Base-by-base conservation (phyloP, 306 rosid genomes). In the Lablab purpureus region DNA sequence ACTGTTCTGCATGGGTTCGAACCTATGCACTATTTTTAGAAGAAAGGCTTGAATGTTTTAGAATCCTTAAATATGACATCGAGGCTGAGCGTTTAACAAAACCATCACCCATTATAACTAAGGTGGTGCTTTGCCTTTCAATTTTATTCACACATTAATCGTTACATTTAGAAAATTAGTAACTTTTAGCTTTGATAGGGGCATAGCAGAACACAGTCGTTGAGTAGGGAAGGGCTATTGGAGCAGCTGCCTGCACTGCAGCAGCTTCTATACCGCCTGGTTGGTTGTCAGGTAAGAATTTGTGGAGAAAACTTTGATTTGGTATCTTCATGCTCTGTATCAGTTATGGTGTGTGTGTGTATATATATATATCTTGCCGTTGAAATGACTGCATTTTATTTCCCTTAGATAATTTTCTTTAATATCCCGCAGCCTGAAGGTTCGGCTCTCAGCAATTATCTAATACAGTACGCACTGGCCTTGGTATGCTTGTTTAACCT, bases 1-100 rank as follows among this genome's bases (percentile, higher is more conserved):
- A 91, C 65, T 95, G 99, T 79, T 95, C 99, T 51, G 91, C 97
- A 60, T 95, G 98, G 98, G 88, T 91, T 67, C 76, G 99, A 80
- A 87, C 90, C 51, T 95, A 95, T 79, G 98, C 98, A 25, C 80
- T 87, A 55, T 95, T 87, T 85, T 78, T 95, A 66, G 97, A 92
- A 82, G 99, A 95, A 85, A 82, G 97, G 55, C 86, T 94, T 47
- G 97, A 94, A 84, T 90, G 97, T 74, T 92, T 76, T 68, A 82
- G 93, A 81, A 67, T 87, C 83, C 90, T 95, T 83, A 87, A 77
- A 76, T 91, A 91, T 78, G 99, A 95, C 78, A 90, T 92, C 4
- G 98, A 95, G 81, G 67, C 87, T 1, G 99, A 92, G 77, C 95
- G 91, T 65, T 85, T 89, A 73, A 80, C 84, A 43, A 91, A 87